These are phyloP conservation scores for Immersiporthe knoxdaviesiana DNA, from an alignment of 2,329 filamentous ascomycete genomes.

Conservation along the genomic window DNA sequence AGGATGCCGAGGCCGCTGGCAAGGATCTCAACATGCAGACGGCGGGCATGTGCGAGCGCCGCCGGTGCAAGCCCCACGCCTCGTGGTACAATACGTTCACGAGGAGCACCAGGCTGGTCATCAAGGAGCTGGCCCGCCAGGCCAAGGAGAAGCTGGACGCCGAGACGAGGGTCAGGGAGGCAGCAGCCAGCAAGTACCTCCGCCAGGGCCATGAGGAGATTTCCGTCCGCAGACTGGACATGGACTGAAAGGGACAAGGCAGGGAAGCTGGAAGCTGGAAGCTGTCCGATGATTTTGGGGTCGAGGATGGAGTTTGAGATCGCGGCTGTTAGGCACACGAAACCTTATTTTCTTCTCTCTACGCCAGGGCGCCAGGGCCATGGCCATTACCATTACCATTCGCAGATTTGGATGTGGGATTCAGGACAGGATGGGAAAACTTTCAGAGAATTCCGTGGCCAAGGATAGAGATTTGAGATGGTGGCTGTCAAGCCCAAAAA, in stretches of 20 bases:
- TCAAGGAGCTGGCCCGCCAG: conserved; percentile 58
- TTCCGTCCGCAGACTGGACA: conserved; percentile 20
- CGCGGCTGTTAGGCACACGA: background rate
- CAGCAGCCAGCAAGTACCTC: conserved; percentile 54
- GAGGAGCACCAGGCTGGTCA: conserved; percentile 54
- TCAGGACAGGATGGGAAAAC: no score
- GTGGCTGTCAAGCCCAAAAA: background rate
- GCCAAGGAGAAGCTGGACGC: conserved; percentile 55
- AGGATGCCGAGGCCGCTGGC: conserved; percentile 33
- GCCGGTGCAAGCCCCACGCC: conserved; percentile 61
- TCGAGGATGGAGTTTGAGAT: background rate
- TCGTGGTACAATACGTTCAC: conserved; percentile 60
- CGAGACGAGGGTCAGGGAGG: conserved; percentile 55
- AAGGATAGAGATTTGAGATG: no score
- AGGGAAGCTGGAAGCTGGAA: no score
- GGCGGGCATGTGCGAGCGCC: conserved; percentile 58
- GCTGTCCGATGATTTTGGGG: background rate
- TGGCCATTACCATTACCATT: no score
- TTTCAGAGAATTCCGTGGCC: no score
- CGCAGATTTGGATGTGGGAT: no score
- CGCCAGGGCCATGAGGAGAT: conserved; percentile 54
- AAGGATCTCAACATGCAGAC: conserved; percentile 33
- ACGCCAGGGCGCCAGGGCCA: no score
- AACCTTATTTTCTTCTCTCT: no score
- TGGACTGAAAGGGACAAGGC: background rate